Conservation (phyloP, 768 basidiomycete species). For the Artomyces pyxidatus region DNA sequence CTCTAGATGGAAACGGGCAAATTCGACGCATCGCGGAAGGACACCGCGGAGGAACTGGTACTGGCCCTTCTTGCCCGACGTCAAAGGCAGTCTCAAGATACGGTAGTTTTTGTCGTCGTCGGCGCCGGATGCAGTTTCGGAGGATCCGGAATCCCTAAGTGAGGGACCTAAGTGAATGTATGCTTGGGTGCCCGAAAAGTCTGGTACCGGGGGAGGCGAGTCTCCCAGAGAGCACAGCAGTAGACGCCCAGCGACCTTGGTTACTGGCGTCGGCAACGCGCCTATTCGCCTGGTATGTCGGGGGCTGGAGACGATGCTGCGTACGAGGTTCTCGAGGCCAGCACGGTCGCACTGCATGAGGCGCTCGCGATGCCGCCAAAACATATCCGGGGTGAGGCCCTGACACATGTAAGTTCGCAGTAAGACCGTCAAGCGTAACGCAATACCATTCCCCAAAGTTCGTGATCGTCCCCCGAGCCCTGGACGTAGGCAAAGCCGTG, state of each 20-base stretch:
- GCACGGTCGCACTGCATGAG: slow-evolving; percentile 42
- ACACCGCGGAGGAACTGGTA: slow-evolving; percentile 37
- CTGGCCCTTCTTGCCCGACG: slow-evolving; percentile 47
- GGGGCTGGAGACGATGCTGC: slow-evolving; percentile 11
- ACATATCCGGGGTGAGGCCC: slow-evolving; percentile 70
- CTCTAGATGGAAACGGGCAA: slow-evolving; percentile 34
- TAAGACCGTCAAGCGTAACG: slow-evolving; percentile 1
- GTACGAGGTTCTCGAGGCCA: slow-evolving; percentile 41
- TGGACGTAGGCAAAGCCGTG: slow-evolving; percentile 84
- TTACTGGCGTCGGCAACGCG: slow-evolving; percentile 13
- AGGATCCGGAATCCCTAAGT: neutral
- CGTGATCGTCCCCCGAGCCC: slow-evolving; percentile 93
- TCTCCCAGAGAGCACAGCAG: slow-evolving; percentile 29
- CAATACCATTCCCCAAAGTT: slow-evolving; percentile 73
- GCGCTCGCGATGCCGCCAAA: slow-evolving; percentile 50
- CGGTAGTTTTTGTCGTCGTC: neutral
- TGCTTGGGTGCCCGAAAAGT: neutral
- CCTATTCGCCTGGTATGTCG: neutral
- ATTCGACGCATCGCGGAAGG: slow-evolving; percentile 41
- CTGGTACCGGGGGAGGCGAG: slow-evolving; percentile 15
- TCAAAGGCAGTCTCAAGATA: slow-evolving; percentile 21
- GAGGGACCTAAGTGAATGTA: neutral
- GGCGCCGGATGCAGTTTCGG: neutral
- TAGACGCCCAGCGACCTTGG: slow-evolving; percentile 33
- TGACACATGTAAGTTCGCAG: slow-evolving; percentile 21